Evolutionary conservation across 2,329 filamentous ascomycete species (phyloP), one percentile per base, ranked within the genome.

Genomic region (Lasiodiplodia sp.): DNA sequence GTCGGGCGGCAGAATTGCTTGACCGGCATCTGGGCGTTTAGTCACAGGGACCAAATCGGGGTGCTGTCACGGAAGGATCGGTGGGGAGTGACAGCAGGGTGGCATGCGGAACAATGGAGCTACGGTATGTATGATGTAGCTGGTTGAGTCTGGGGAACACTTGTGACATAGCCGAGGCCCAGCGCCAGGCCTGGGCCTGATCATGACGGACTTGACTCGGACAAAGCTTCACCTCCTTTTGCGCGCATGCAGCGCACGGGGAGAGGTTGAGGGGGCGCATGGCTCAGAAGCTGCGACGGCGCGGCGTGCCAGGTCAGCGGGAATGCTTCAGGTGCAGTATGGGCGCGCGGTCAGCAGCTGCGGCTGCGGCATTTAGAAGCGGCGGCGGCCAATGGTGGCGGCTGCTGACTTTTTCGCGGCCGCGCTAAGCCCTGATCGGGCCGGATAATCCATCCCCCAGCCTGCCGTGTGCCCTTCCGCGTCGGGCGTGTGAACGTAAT

Each of bases 81-180:
- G 31, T 34, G 31, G 31, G 31, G 31, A 34, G 31, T 34, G 28
- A 23, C 44, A 38, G 47, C 44, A 49, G 25, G 31, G 60, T 31
- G 28, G 11, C 60, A 64, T 47, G 57, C 40, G 57, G 57, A 12
- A 49, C 14, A 40, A 49, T 34, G 44, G 60, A 64, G 44, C 21
- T 52, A 49, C 47, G 60, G 44, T 52, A 64, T 64, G 44, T 52
- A 64, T 64, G 60, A 64, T 64, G 60, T 63, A 63, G 58, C 28
- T 14, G 38, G 38, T 14, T 16, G 58, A 64, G n/a, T 64, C 60
- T 64, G 60, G 60, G 60, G 60, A 37, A 64, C 44, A n/a, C 60
- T 6, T 11, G 25, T 6, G 14, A 4, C 38, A 63, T 64, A 64
- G 28, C 60, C 60, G 60, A 64, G 60, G 21, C 44, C 44, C n/a